Evolutionary conservation across 495 filamentous ascomycete genomes (phyloP).

Genomic region (Amniculicola lignicola): DNA sequence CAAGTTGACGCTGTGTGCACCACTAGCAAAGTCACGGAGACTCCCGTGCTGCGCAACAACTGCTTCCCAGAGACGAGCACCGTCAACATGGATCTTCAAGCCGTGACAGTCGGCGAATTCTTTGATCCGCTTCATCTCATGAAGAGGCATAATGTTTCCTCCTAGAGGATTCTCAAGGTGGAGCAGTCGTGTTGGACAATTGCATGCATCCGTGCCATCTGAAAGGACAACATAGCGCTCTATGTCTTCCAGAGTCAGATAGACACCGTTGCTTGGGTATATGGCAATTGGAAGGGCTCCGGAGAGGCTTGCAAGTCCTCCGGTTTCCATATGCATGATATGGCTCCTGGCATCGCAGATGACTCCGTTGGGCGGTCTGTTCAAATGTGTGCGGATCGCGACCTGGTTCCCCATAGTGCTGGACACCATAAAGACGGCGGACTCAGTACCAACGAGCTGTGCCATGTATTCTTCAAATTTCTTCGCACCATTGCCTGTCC

Average conservation of each 20-base stretch:
- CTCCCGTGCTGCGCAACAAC: constrained; percentile 37
- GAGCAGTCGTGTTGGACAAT: constrained; percentile 74
- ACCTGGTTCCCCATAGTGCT: constrained; percentile 90
- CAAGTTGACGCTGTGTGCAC: constrained; percentile 75
- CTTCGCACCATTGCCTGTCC: no score
- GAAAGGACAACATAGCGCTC: constrained; percentile 50
- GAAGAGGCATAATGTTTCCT: constrained; percentile 71
- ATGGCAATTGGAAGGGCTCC: constrained; percentile 58
- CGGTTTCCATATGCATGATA: constrained; percentile 66
- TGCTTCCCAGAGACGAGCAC: constrained; percentile 64
- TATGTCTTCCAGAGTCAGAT: constrained; percentile 74
- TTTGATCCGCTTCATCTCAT: constrained; percentile 63
- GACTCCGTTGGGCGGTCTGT: constrained; percentile 66
- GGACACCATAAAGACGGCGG: constrained; percentile 71
- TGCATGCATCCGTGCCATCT: constrained; percentile 55
- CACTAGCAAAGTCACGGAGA: constrained; percentile 61
- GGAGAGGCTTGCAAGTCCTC: constrained; percentile 59
- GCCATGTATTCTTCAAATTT: constrained; percentile 65
- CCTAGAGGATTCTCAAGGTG: constrained; percentile 78
- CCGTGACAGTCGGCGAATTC: constrained; percentile 63
- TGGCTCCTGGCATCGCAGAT: constrained; percentile 65
- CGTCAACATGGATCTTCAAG: constrained; percentile 76
- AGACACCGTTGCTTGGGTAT: constrained; percentile 60
- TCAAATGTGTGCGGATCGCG: constrained; percentile 61
- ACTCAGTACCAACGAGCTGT: constrained; percentile 64